Evolutionary conservation across 306 rosid species (phyloP).

Genomic region (Medicago truncatula): MtrunA17r5.0-ANR NC_053049.1:43003501-43004000

Average conservation of each 20-base stretch:
- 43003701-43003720: neutral
- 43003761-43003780: neutral
- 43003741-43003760: conserved; percentile 8
- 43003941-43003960: too few species aligned
- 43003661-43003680: conserved; percentile 5
- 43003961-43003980: too few species aligned
- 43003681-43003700: neutral
- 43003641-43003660: conserved; percentile 27
- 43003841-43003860: neutral
- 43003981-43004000: too few species aligned
- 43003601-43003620: conserved; percentile 37
- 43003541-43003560: conserved; percentile 42
- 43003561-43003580: conserved; percentile 42
- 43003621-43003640: conserved; percentile 12
- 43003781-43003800: neutral
- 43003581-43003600: conserved; percentile 5
- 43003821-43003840: neutral
- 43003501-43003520: neutral
- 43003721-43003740: conserved; percentile 9
- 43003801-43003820: neutral
- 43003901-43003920: too few species aligned
- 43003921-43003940: too few species aligned
- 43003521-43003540: conserved; percentile 6
- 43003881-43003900: too few species aligned
- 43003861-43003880: neutral